Conservation (phyloP, 2,329 filamentous ascomycete species). For the Eurotiales sp. region DNA sequence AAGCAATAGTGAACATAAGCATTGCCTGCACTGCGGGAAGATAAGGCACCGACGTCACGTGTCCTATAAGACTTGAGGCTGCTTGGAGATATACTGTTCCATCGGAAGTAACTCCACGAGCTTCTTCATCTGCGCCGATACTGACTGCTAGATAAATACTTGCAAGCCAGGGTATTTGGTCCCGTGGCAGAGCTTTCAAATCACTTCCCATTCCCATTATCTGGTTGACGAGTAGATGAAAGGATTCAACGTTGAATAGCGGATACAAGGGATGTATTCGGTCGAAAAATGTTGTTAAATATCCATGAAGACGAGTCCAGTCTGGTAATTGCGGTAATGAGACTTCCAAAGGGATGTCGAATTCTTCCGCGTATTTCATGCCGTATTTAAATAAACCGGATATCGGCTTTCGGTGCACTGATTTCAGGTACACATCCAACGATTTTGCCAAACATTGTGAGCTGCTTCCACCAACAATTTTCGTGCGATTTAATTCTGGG, state of each 20-base stretch:
- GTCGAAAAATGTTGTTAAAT: conserved; percentile 1
- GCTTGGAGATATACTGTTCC: conserved; percentile 9
- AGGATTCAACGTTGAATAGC: conserved; percentile 6
- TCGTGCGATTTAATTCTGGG: conserved; percentile 7
- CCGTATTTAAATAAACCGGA: conserved; percentile 10
- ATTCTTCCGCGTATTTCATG: conserved; percentile 8
- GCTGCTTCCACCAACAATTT: conserved; percentile 10
- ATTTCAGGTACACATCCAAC: conserved; percentile 9
- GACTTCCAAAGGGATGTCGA: conserved; percentile 10
- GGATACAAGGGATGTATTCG: conserved; percentile 9
- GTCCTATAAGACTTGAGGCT: conserved; percentile 7
- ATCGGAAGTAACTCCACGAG: conserved; percentile 1
- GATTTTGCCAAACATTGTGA: conserved; percentile 12
- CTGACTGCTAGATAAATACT: conserved; percentile 8
- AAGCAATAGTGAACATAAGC: conserved; percentile 12
- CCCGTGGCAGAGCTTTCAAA: background rate
- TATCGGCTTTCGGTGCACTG: conserved; percentile 7
- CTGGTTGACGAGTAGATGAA: background rate
- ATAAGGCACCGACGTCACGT: conserved; percentile 10
- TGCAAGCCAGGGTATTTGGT: conserved; percentile 12
- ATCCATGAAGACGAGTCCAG: background rate
- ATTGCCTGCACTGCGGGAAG: conserved; percentile 10
- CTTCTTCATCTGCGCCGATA: conserved; percentile 6
- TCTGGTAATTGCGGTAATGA: conserved; percentile 6
- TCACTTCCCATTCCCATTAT: background rate